Percentiles rank a stretch among this genome's conserved stretches.
Conservation (phyloP, 495 filamentous ascomycete species). For the Chaetomium fimeti region DNA sequence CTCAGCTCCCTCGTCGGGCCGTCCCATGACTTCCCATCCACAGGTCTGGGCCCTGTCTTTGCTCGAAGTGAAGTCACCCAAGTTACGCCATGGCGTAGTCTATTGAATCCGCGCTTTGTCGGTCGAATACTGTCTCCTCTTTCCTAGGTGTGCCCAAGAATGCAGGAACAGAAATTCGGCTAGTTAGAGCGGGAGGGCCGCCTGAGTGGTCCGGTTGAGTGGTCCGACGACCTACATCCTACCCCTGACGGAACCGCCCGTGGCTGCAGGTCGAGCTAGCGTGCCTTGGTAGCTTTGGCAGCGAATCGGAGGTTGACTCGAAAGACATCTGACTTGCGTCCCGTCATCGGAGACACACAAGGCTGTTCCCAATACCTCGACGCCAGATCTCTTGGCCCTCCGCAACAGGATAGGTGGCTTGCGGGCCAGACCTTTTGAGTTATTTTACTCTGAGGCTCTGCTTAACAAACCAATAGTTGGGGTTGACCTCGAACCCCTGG, state of each 20-base stretch:
- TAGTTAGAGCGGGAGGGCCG: background rate
- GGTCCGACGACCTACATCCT: conserved; percentile 5
- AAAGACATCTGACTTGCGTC: background rate
- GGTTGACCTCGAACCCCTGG: background rate
- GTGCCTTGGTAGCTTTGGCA: background rate
- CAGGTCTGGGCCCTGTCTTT: background rate
- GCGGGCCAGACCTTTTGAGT: background rate
- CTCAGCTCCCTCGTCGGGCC: background rate
- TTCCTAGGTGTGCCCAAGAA: background rate
- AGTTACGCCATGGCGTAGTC: conserved; percentile 4
- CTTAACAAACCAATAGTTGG: background rate
- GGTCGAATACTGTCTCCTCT: background rate
- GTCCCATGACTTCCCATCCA: background rate
- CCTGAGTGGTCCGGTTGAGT: background rate
- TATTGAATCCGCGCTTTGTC: background rate
- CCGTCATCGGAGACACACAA: conserved; percentile 7
- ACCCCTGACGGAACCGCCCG: conserved; percentile 7
- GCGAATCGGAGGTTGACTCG: background rate
- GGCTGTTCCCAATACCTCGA: conserved; percentile 9
- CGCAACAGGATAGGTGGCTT: conserved; percentile 9
- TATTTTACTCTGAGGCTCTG: conserved; percentile 8
- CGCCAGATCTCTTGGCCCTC: conserved; percentile 14
- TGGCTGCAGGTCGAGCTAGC: conserved; percentile 7
- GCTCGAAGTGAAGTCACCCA: background rate
- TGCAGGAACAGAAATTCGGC: conserved; percentile 12